Evolutionary conservation across 2,329 filamentous ascomycete genomes (phyloP).

Genomic region (Trichothecium roseum): DNA sequence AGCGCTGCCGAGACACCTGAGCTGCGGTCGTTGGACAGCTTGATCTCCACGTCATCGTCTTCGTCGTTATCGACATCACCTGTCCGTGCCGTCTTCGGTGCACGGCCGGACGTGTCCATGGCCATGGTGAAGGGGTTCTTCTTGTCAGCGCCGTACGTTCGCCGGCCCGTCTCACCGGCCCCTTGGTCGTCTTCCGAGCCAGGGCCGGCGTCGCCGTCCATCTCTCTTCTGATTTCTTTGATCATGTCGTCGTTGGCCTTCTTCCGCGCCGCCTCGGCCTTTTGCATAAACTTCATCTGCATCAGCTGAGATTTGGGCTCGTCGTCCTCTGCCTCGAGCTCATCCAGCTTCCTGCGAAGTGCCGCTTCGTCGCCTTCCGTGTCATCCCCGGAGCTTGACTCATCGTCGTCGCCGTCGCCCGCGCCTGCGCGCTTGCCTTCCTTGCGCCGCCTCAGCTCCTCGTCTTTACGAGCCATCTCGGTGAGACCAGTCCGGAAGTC

Average conservation of each 20-base stretch:
- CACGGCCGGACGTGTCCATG: slow-evolving; percentile 16
- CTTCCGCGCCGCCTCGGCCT: slow-evolving; percentile 68
- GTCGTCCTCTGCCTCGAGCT: slow-evolving; percentile 35
- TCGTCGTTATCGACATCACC: slow-evolving; percentile 15
- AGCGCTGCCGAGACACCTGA: slow-evolving; percentile 9
- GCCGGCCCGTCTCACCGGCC: slow-evolving; percentile 54
- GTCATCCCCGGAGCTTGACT: slow-evolving; percentile 32
- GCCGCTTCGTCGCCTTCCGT: slow-evolving; percentile 45
- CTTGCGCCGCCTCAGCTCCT: slow-evolving; percentile 70
- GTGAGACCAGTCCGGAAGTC: slow-evolving; percentile 67
- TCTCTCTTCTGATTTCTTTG: slow-evolving; percentile 57
- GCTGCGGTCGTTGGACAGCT: slow-evolving; percentile 8
- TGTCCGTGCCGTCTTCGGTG: slow-evolving; percentile 15
- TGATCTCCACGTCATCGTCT: slow-evolving; percentile 17
- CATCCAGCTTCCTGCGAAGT: slow-evolving; percentile 34
- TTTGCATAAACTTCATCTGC: slow-evolving; percentile 90
- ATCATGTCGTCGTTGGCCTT: slow-evolving; percentile 72
- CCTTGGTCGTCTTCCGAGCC: slow-evolving; percentile 42
- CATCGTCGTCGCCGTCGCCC: slow-evolving; percentile 35
- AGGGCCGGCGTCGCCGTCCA: slow-evolving; percentile 43
- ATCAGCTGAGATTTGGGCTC: slow-evolving; percentile 57
- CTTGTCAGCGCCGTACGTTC: slow-evolving; percentile 47
- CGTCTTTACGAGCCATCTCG: slow-evolving; percentile 73
- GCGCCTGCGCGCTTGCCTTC: slow-evolving; percentile 52
- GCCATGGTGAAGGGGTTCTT: slow-evolving; percentile 18